A percentile compares a stretch with the other conserved stretches of the same genome.
Conservation (phyloP, 176 grass and related monocot genomes). For the Pontederia crassipes region DNA sequence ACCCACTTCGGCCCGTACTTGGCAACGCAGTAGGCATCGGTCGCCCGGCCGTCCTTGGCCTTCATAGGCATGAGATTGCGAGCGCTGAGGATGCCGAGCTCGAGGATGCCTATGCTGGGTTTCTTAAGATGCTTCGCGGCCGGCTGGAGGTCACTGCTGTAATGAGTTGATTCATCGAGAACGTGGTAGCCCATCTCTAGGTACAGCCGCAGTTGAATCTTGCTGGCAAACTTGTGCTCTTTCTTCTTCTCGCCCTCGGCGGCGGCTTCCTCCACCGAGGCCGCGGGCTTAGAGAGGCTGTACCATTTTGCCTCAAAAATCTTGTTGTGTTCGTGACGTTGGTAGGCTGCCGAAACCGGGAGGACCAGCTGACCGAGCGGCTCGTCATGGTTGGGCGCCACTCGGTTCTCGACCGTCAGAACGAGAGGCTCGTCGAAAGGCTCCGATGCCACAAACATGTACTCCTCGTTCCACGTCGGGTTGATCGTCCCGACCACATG, state of each 20-base stretch:
- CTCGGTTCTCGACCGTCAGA: slow-evolving; percentile 73
- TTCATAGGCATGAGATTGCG: slow-evolving; percentile 81
- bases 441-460: slow-evolving; percentile 83
- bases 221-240: slow-evolving; percentile 71
- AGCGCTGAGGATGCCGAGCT: slow-evolving; percentile 68
- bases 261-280: slow-evolving; percentile 33
- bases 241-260: slow-evolving; percentile 33
- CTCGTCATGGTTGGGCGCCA: slow-evolving; percentile 54
- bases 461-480: slow-evolving; percentile 83
- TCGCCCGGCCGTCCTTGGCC: slow-evolving; percentile 53
- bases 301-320: slow-evolving; percentile 55
- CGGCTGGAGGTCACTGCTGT: slow-evolving; percentile 90
- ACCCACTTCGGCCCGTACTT: slow-evolving; percentile 91
- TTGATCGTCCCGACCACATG: slow-evolving; percentile 31
- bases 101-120: slow-evolving; percentile 74
- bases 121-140: slow-evolving; percentile 51
- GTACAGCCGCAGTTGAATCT: slow-evolving; percentile 65
- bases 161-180: slow-evolving; percentile 86
- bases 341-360: slow-evolving; percentile 29
- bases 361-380: slow-evolving; percentile 56
- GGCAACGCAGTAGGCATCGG: slow-evolving; percentile 83
- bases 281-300: slow-evolving; percentile 31
- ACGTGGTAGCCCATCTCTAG: slow-evolving; percentile 84
- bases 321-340: slow-evolving; percentile 65
- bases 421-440: slow-evolving; percentile 73